Percentiles rank a stretch among this genome's conserved stretches.
Conservation (phyloP, 2,329 filamentous ascomycete species). For the Beauveria caledonica region DNA sequence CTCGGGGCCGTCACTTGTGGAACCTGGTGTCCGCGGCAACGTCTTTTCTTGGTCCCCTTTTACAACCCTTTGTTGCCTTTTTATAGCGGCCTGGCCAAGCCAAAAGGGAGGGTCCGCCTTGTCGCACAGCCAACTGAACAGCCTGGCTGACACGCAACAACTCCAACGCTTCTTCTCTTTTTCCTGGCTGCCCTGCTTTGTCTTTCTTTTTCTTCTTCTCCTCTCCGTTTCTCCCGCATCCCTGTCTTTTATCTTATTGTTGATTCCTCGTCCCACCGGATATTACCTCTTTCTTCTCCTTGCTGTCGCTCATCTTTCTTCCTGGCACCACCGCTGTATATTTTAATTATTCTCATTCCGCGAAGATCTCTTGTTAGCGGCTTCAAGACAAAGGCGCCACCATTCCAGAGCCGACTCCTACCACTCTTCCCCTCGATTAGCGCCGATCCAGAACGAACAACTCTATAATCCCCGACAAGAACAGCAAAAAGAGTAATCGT, state of each 20-base stretch:
- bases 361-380: neutral
- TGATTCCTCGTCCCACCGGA: neutral
- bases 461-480: neutral
- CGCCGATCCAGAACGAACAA: conserved; percentile 1
- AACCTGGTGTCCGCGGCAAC: conserved; percentile 9
- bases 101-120: neutral
- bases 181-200: neutral
- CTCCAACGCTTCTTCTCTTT: conserved; percentile 1
- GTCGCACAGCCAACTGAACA: conserved; percentile 9
- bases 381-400: neutral
- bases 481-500: neutral
- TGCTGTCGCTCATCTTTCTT: neutral
- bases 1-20: neutral
- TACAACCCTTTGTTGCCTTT: neutral
- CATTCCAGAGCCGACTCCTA: neutral
- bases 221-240: neutral
- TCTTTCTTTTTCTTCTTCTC: neutral
- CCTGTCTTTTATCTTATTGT: neutral
- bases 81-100: neutral
- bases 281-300: neutral
- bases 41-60: neutral
- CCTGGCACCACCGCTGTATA: neutral
- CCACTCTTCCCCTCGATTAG: conserved; percentile 3
- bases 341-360: neutral
- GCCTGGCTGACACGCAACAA: neutral